Evolutionary conservation across 352 stramenopile genomes (phyloP), one percentile per base, ranked within the genome.

Genomic region (Pythium grandisporangium): DNA sequence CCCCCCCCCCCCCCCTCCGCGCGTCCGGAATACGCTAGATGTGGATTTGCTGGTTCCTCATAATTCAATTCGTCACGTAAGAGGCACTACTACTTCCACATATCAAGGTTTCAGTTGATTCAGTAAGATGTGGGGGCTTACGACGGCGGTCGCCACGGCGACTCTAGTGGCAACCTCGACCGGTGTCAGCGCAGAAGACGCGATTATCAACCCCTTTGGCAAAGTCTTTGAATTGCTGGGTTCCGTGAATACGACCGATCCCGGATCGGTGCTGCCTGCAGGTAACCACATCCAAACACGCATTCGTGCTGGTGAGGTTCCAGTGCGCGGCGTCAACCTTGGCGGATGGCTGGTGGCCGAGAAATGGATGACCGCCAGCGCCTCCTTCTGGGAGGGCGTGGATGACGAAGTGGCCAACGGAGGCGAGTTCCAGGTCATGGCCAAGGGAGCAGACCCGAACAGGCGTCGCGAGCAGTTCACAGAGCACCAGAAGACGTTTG

Each of bases 281-380:
- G 10, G 8, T 32, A 14, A 14, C 10, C 51, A 58, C 44, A 30
- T 58, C 37, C 43, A 58, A 34, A 25, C 37, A 38, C 29, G 40
- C 37, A 56, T 78, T 33, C 62, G 63, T 5, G 48, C 53, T 13
- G 66, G 66, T 19, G 58, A 74, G 22, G 30, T 74, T 2, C 48
- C 54, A 6, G 61, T 51, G 43, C 67, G 73, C 10, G 83, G 77
- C 3, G 71, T 85, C 23, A 93, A 95, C 58, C 57, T 93, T 22
- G 83, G 80, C 17, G 76, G 80, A 36, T 95, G 83, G 83, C 63
- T 93, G 11, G 51, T 95, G 2, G 43, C 71, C 22, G 84, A 95
- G 56, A 59, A 74, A 45, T 92, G 78, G 61, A 89, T 95, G 62
- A 85, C 66, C 24, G 69, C 60, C 41, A 67, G 71, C 13, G 73